A percentile compares a stretch with the other conserved stretches of the same genome.
These are phyloP conservation scores for Herpotrichia juniperi DNA, from an alignment of 2,329 filamentous ascomycete species.

Conservation along the genomic window DNA sequence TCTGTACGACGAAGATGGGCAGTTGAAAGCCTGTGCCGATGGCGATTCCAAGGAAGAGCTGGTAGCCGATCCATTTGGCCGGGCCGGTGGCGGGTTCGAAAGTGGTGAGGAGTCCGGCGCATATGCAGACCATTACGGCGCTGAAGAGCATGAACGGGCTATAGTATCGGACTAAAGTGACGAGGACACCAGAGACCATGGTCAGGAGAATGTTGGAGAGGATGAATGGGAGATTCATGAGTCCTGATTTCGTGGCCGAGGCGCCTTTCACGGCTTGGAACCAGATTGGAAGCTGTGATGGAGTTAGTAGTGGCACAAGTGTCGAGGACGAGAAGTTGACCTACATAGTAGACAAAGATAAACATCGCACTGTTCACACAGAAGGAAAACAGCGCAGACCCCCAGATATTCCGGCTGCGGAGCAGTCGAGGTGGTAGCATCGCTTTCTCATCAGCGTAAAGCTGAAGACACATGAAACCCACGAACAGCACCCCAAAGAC, in stretches of 20 bases:
- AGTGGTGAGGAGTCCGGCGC: slow-evolving; percentile 49
- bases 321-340: not conserved
- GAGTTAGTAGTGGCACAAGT: not conserved
- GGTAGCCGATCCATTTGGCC: slow-evolving; percentile 53
- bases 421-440: slow-evolving; percentile 4
- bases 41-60: slow-evolving; percentile 51
- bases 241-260: slow-evolving; percentile 38
- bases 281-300: slow-evolving; percentile 6
- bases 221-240: slow-evolving; percentile 40
- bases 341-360: slow-evolving; percentile 26
- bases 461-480: slow-evolving; percentile 40
- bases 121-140: slow-evolving; percentile 35
- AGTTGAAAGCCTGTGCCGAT: slow-evolving; percentile 20
- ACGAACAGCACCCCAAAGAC: slow-evolving; percentile 42
- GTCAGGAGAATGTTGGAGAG: slow-evolving; percentile 31
- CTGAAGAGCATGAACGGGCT: slow-evolving; percentile 43
- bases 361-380: slow-evolving; percentile 12
- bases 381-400: not conserved
- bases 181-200: slow-evolving; percentile 33
- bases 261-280: slow-evolving; percentile 7
- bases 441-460: slow-evolving; percentile 17
- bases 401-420: slow-evolving; percentile 3
- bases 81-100: slow-evolving; percentile 39
- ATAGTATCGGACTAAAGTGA: slow-evolving; percentile 46
- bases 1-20: slow-evolving; percentile 6